Evolutionary conservation across 768 basidiomycete genomes (phyloP), one percentile per base, ranked within the genome.

Genomic region (Lentinula edodes): DNA sequence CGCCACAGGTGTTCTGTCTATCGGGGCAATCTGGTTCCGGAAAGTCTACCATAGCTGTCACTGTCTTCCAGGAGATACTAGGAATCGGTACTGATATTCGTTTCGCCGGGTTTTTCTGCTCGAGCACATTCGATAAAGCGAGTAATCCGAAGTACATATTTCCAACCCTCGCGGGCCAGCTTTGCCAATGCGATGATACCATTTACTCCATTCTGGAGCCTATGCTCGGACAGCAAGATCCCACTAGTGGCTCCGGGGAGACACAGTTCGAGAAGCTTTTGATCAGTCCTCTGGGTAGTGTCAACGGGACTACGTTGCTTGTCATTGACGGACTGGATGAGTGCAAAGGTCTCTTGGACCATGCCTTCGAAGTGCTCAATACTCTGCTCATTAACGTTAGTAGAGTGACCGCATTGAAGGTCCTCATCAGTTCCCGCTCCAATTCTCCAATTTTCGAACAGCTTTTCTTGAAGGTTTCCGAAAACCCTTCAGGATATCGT

Each of bases 291-390:
- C 48, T 60, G 16, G 3, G 32, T 2, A 32, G 7, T 12, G 12
- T 52, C 20, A 39, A 36, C 3, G 34, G 34, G n/a, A 12, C 28
- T 6, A 52, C 23, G 6, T 28, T 60, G 5, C 59, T 60, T 12
- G 35, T 60, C 39, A 39, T 60, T 20, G 59, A 60, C 35, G 59
- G 50, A 18, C n/a, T 60, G 28, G 59, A 60, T 16, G 59, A 60
- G n/a, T 60, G 50, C 51, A 52, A 23, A 41, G 13, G 7, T 5
- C 5, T n/a, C 28, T 28, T 28, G 28, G 28, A 28, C 12, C 50
- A 42, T 39, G 38, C 28, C 4, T 6, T n/a, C 16, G 23, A 23
- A 42, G 23, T 60, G 6, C 13, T 60, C 5, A 15, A 28, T 28
- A 23, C 34, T n/a, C 39, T 60, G 32, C 13, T 42, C 12, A 12